Conservation (phyloP, 192 early-diverging fungal species). For the Spinellus fusiger region DNA sequence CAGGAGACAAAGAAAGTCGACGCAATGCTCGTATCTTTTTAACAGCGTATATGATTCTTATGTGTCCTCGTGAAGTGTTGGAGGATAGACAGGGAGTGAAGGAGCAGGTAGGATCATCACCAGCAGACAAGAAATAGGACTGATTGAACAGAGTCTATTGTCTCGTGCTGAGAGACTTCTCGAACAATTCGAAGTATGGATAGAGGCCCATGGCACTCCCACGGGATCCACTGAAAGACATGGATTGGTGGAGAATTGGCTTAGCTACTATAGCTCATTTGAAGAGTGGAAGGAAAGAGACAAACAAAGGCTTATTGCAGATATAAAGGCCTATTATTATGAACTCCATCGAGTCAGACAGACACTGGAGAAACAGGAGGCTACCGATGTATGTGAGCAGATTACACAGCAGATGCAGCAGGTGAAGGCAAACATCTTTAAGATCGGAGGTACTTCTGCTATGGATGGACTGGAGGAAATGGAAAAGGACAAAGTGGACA, state of each 20-base stretch:
- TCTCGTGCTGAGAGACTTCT: conserved; percentile 29
- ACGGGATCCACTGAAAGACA: conserved; percentile 8
- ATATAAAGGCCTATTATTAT: conserved; percentile 58
- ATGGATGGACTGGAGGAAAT: neutral
- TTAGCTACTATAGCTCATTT: conserved; percentile 56
- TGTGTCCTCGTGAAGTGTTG: conserved; percentile 58
- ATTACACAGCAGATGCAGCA: conserved; percentile 15
- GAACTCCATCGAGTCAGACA: conserved; percentile 63
- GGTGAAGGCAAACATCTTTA: conserved; percentile 11
- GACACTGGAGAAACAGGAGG: conserved; percentile 44
- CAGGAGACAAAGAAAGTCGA: conserved; percentile 39
- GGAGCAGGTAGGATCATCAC: conserved; percentile 42
- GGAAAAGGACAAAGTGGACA: neutral
- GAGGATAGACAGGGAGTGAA: conserved; percentile 36
- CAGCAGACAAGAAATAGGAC: no score
- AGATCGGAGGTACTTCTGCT: conserved; percentile 8
- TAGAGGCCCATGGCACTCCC: conserved; percentile 14
- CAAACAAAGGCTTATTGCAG: conserved; percentile 52
- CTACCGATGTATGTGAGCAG: conserved; percentile 31
- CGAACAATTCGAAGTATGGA: conserved; percentile 30
- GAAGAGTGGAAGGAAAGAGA: conserved; percentile 69
- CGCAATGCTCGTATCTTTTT: conserved; percentile 55
- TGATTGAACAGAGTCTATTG: conserved; percentile 31
- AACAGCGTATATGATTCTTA: conserved; percentile 65
- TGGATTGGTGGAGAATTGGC: conserved; percentile 49